Evolutionary conservation across 2,329 filamentous ascomycete species (phyloP).

Genomic region (Aureobasidium sp.): DNA sequence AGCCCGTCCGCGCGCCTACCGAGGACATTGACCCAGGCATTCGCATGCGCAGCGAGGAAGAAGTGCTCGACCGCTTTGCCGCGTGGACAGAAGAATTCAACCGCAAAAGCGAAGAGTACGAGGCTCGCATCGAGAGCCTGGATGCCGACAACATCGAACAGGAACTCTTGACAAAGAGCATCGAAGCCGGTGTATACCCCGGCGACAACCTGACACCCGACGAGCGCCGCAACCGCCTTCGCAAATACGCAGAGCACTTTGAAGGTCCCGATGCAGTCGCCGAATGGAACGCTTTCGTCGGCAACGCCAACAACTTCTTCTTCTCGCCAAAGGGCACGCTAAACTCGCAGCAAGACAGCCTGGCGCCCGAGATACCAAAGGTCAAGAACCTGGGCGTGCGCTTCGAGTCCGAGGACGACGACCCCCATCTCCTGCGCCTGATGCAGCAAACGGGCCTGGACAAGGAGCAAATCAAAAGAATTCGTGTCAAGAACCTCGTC

Average conservation of each 20-base stretch:
- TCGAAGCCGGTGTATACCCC: constrained; percentile 18
- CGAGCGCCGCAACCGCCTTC: constrained; percentile 16
- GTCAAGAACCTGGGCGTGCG: constrained; percentile 33
- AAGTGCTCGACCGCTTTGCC: constrained; percentile 55
- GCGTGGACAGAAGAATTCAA: constrained; percentile 24
- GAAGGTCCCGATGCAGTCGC: constrained; percentile 35
- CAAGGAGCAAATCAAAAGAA: constrained; percentile 38
- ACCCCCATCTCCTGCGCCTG: constrained; percentile 45
- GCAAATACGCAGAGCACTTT: constrained; percentile 24
- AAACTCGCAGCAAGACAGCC: constrained; percentile 37
- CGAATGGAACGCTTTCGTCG: constrained; percentile 38
- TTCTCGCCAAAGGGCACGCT: constrained; percentile 44
- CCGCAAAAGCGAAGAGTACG: constrained; percentile 16
- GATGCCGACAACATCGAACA: constrained; percentile 24
- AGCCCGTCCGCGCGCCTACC: constrained; percentile 41
- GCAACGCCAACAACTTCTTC: constrained; percentile 40
- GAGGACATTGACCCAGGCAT: constrained; percentile 49
- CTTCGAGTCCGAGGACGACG: constrained; percentile 33
- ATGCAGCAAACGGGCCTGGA: constrained; percentile 52
- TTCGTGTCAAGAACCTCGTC: constrained; percentile 69
- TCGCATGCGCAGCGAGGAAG: constrained; percentile 55
- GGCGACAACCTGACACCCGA: constrained; percentile 25
- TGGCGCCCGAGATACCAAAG: constrained; percentile 48
- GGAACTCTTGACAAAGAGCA: constrained; percentile 19
- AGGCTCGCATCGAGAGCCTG: constrained; percentile 35